A percentile compares a stretch with the other conserved stretches of the same genome.
Conservation (phyloP, 2,329 filamentous ascomycete species). For the Eutypa lata region DNA sequence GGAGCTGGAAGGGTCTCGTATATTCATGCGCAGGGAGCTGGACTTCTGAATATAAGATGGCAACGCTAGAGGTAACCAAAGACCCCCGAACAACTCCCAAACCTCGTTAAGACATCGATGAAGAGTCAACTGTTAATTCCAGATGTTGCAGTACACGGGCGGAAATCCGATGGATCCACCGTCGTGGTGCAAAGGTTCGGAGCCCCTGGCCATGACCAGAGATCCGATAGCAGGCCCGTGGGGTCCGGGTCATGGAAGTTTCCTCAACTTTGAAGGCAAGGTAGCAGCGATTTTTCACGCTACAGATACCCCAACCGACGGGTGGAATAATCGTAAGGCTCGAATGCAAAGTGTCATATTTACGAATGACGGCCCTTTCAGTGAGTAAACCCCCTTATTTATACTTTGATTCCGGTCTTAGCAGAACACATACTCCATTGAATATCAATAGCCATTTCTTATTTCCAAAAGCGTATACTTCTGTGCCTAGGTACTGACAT, state of each 20-base stretch:
- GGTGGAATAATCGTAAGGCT: constrained; percentile 27
- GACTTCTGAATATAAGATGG: constrained; percentile 33
- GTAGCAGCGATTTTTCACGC: constrained; percentile 29
- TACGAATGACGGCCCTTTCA: constrained; percentile 23
- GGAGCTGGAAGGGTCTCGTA: constrained; percentile 25
- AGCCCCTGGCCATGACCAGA: constrained; percentile 22
- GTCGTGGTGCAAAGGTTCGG: constrained; percentile 25
- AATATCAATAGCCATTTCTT: too few relatives aligned
- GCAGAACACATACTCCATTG: too few relatives aligned
- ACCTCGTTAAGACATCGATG: too few relatives aligned
- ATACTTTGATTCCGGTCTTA: not conserved
- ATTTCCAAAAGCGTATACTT: too few relatives aligned
- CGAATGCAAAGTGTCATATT: constrained; percentile 27
- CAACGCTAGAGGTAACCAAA: too few relatives aligned
- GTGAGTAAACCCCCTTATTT: not conserved
- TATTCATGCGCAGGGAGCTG: constrained; percentile 30
- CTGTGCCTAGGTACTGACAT: too few relatives aligned
- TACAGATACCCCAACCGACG: constrained; percentile 24
- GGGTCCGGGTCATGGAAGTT: constrained; percentile 29
- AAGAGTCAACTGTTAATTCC: too few relatives aligned
- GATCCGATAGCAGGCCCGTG: constrained; percentile 15
- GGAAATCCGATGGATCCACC: constrained; percentile 25
- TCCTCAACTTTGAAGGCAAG: constrained; percentile 19
- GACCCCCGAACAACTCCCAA: too few relatives aligned
- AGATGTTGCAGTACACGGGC: constrained; percentile 24